A percentile compares a stretch with the other conserved stretches of the same genome.
Conservation (phyloP, 1,284 basidiomycete species). For the Exobasidium cylindrosporum region DNA sequence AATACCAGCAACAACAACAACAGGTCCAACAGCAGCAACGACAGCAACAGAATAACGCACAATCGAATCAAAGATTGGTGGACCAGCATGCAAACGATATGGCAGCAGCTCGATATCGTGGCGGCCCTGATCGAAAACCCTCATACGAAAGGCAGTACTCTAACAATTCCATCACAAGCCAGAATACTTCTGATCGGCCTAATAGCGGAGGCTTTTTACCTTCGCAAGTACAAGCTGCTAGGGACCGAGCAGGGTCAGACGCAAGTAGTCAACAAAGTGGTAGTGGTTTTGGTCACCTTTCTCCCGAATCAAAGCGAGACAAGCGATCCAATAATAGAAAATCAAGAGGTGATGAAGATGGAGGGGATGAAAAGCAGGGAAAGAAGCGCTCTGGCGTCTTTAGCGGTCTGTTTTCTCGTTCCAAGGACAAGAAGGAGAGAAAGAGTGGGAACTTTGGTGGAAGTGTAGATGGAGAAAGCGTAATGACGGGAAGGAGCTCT, state of each 20-base stretch:
- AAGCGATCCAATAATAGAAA: slow-evolving; percentile 23
- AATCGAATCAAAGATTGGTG: not conserved
- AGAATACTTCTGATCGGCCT: slow-evolving; percentile 20
- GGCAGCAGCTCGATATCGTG: slow-evolving; percentile 14
- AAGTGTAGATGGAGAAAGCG: slow-evolving; percentile 28
- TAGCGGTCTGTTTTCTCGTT: slow-evolving; percentile 40
- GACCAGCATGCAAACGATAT: not conserved
- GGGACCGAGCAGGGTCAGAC: slow-evolving; percentile 37
- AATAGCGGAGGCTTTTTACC: slow-evolving; percentile 34
- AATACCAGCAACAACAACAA: slow-evolving; percentile 4
- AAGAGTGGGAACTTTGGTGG: slow-evolving; percentile 34
- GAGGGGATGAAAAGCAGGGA: slow-evolving; percentile 33
- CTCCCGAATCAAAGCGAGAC: slow-evolving; percentile 21
- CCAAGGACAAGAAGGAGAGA: slow-evolving; percentile 49
- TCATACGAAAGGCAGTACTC: not conserved
- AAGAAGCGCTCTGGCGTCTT: slow-evolving; percentile 52
- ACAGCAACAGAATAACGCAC: slow-evolving; percentile 6
- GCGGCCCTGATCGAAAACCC: not conserved
- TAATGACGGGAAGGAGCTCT: slow-evolving; percentile 30
- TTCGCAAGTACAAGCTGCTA: slow-evolving; percentile 34
- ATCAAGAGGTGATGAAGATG: slow-evolving; percentile 29
- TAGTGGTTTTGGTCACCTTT: slow-evolving; percentile 18
- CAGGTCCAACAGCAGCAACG: slow-evolving; percentile 1
- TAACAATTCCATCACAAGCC: slow-evolving; percentile 22
- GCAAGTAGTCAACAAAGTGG: slow-evolving; percentile 23